Conservation (phyloP, 345 rosid genomes). For the Salix arbutifolia region DNA sequence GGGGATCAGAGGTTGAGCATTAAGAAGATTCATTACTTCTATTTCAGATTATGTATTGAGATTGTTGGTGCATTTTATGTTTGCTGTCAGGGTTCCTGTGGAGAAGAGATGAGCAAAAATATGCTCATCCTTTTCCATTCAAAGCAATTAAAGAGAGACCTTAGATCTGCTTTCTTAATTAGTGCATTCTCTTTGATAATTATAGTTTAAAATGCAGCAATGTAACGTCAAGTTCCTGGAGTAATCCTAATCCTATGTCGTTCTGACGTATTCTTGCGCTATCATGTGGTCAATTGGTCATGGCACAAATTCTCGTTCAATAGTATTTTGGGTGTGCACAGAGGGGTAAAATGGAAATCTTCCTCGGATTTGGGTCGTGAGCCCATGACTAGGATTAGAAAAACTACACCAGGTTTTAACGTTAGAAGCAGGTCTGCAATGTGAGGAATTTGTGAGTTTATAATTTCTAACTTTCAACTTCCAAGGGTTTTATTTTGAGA, state of each 20-base stretch:
- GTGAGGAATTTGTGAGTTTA: not conserved
- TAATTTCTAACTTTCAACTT: no score
- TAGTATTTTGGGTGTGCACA: not conserved
- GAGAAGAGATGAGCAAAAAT: slow-evolving; percentile 36
- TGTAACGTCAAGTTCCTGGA: slow-evolving; percentile 7
- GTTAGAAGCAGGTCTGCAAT: not conserved
- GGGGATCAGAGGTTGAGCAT: slow-evolving; percentile 21
- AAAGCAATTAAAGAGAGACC: not conserved
- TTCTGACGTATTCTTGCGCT: not conserved
- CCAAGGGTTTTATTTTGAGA: no score
- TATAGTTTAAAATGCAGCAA: slow-evolving; percentile 8
- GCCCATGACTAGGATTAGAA: not conserved
- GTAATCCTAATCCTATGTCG: no score
- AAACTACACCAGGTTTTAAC: not conserved
- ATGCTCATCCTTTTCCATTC: slow-evolving; percentile 39
- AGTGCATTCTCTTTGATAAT: slow-evolving; percentile 1
- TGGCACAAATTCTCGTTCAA: not conserved
- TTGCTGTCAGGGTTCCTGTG: slow-evolving; percentile 6
- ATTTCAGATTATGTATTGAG: not conserved
- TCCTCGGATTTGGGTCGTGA: not conserved
- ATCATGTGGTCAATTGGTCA: no score
- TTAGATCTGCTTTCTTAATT: slow-evolving; percentile 1
- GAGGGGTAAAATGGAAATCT: not conserved
- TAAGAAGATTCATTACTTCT: not conserved
- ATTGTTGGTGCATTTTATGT: slow-evolving; percentile 7